Conservation (phyloP, 176 grass and related monocot genomes). For the Triticum dicoccoides region DNA sequence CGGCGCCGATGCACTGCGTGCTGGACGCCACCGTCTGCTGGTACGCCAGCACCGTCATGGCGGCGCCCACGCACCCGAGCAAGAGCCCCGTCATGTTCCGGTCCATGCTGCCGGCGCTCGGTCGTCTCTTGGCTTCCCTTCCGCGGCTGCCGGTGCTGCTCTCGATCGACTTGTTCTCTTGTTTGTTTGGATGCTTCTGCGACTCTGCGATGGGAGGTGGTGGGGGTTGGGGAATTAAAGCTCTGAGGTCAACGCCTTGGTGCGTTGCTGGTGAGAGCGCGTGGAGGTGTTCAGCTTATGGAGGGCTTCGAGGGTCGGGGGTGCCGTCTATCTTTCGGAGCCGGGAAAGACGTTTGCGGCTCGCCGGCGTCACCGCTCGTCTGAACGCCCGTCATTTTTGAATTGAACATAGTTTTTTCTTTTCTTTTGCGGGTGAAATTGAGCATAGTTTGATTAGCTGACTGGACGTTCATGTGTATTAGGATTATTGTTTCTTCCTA, state of each 20-base stretch:
- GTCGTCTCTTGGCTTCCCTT: not conserved
- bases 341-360: constrained; percentile 12
- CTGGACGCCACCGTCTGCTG: constrained; percentile 63
- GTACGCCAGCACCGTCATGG: constrained; percentile 84
- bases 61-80: constrained; percentile 74
- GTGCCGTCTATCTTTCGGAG: not conserved
- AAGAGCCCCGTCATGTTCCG: constrained; percentile 77
- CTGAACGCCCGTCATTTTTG: not conserved
- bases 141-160: not conserved
- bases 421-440: no score
- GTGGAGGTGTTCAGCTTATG: constrained; percentile 2
- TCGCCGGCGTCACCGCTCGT: not conserved
- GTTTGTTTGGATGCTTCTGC: not conserved
- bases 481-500: no score
- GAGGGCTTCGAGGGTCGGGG: constrained; percentile 2
- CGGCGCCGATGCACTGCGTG: constrained; percentile 78
- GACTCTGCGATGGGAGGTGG: not conserved
- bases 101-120: constrained; percentile 32
- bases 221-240: constrained; percentile 5
- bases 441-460: no score
- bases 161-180: not conserved
- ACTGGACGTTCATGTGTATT: no score
- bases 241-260: constrained; percentile 42
- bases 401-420: no score
- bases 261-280: not conserved